phyloP scores from a whole-genome alignment of 164 flowering plant genomes.

The Umbellularia californica region DNA sequence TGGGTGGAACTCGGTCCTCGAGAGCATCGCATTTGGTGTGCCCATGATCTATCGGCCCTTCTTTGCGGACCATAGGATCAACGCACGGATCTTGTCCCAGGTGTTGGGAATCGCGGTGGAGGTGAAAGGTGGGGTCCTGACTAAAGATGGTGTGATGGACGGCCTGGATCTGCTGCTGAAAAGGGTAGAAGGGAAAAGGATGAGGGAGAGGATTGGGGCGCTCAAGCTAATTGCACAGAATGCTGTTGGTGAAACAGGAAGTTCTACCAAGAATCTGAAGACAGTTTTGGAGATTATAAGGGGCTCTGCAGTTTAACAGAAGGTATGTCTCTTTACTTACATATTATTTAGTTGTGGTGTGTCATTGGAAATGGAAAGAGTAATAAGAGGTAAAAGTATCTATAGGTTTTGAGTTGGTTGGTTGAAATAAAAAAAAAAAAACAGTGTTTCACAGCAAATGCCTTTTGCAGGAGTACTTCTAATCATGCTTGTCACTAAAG shows the following conservation, averaged over 20 bases:
- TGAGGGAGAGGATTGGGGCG: constrained; percentile 16
- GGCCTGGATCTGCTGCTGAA: constrained; percentile 11
- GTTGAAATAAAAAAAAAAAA: no score
- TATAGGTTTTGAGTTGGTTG: no score
- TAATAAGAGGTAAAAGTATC: no score
- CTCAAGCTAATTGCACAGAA: constrained; percentile 12
- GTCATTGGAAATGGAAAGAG: no score
- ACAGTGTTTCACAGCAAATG: no score
- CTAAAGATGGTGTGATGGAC: constrained; percentile 12
- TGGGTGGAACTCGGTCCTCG: constrained; percentile 35
- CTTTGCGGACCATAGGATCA: constrained; percentile 30
- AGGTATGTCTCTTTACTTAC: no score
- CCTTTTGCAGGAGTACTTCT: no score
- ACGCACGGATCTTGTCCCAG: constrained; percentile 14
- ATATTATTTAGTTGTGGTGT: no score
- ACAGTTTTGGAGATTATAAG: not conserved
- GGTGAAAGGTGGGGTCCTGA: constrained; percentile 11
- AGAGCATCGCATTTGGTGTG: constrained; percentile 28
- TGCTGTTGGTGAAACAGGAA: constrained; percentile 20
- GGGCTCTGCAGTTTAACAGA: not conserved
- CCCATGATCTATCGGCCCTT: constrained; percentile 31
- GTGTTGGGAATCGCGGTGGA: constrained; percentile 11
- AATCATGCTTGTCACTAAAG: no score
- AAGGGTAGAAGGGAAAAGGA: constrained; percentile 12
- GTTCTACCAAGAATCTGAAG: constrained; percentile 1